These are phyloP conservation scores for Marsdenia floribunda DNA, from an alignment of 257 asterid species.

Conservation along the genomic window DNA sequence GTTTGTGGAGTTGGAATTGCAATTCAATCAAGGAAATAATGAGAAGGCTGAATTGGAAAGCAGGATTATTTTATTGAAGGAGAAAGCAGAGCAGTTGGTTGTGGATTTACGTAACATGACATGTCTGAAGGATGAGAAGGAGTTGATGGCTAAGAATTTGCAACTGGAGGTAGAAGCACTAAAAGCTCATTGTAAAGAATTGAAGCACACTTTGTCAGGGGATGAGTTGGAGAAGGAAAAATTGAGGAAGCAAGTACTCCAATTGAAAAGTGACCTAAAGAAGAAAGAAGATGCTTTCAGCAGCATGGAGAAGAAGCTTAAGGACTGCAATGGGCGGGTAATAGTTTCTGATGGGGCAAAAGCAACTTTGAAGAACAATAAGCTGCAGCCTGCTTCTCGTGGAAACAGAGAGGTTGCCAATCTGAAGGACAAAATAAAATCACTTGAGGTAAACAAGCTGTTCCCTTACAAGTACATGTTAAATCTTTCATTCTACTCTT, in stretches of 20 bases:
- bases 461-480: not conserved
- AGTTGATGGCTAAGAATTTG: constrained; percentile 31
- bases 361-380: constrained; percentile 31
- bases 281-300: constrained; percentile 55
- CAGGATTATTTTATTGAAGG: constrained; percentile 28
- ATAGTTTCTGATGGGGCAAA: constrained; percentile 29
- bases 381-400: constrained; percentile 20
- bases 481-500: not conserved
- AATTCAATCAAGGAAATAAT: constrained; percentile 33
- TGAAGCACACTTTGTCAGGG: constrained; percentile 32
- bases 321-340: constrained; percentile 30
- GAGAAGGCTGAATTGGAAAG: constrained; percentile 50
- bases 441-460: constrained; percentile 67
- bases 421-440: constrained; percentile 66
- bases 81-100: constrained; percentile 36
- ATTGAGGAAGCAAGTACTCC: constrained; percentile 47
- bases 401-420: constrained; percentile 50
- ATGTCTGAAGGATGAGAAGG: constrained; percentile 52
- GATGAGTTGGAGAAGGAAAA: constrained; percentile 60
- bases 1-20: constrained; percentile 40
- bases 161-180: constrained; percentile 45
- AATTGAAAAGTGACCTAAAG: constrained; percentile 48
- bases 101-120: constrained; percentile 39
- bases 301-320: constrained; percentile 61
- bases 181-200: constrained; percentile 36